These are phyloP conservation scores for Chaetoceros tenuissimus DNA, from an alignment of 108 stramenopile genomes.

Conservation along the genomic window DNA sequence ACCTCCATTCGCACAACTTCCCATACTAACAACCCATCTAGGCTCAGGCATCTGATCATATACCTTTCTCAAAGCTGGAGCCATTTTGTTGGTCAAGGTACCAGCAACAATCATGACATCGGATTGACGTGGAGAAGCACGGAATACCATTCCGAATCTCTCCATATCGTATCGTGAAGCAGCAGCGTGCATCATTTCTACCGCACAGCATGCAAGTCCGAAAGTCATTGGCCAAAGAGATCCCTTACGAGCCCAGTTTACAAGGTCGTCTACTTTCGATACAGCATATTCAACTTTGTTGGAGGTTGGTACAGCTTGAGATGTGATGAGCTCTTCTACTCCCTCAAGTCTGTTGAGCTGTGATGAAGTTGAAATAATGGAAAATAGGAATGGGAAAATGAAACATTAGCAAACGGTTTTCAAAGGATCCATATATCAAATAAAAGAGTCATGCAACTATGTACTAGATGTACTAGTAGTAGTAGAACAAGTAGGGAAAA, in stretches of 20 bases:
- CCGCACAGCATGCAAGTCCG: slow-evolving; percentile 98
- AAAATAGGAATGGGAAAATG: not conserved
- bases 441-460: not conserved
- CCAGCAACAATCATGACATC: slow-evolving; percentile 99
- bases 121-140: slow-evolving; percentile 88
- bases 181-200: slow-evolving; percentile 99
- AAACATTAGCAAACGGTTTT: slow-evolving; percentile 5
- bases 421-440: not conserved
- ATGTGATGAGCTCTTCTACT: slow-evolving; percentile 56
- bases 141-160: slow-evolving; percentile 97
- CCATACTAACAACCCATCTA: slow-evolving; percentile 99
- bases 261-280: slow-evolving; percentile 95
- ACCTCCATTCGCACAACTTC: slow-evolving; percentile 99
- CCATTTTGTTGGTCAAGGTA: slow-evolving; percentile 99
- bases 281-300: slow-evolving; percentile 97
- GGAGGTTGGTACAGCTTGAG: slow-evolving; percentile 57
- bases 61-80: slow-evolving; percentile 96
- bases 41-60: slow-evolving; percentile 99
- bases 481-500: not conserved
- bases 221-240: slow-evolving; percentile 99
- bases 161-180: slow-evolving; percentile 99
- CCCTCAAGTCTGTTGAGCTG: slow-evolving; percentile 73
- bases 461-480: not conserved
- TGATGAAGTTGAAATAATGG: not conserved
- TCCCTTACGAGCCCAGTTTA: slow-evolving; percentile 99